Percentiles rank a stretch among this genome's conserved stretches.
phyloP scores from a whole-genome alignment of 805 yeast species.

The Yamadazyma insecticola region DNA sequence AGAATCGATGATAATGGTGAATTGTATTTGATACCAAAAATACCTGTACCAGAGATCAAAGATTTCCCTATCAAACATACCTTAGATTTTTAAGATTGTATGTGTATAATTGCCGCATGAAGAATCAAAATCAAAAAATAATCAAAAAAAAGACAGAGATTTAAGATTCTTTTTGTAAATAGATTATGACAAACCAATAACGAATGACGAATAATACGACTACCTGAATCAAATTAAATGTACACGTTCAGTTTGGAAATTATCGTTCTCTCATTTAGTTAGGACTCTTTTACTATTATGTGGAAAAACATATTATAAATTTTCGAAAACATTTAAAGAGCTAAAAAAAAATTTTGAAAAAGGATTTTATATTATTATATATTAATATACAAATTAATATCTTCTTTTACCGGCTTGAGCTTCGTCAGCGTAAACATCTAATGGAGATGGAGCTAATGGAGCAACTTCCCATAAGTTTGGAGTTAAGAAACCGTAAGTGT shows the following conservation, averaged over 20 bases:
- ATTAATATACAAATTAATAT: conserved; percentile 44
- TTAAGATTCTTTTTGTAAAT: too few species aligned
- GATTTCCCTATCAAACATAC: conserved; percentile 57
- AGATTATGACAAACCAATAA: too few species aligned
- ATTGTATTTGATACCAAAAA: conserved; percentile 70
- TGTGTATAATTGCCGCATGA: too few species aligned
- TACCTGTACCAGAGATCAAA: conserved; percentile 62
- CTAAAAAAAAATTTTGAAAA: conserved; percentile 1
- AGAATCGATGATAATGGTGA: conserved; percentile 87
- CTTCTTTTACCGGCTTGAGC: conserved; percentile 71
- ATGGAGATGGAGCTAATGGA: conserved; percentile 84
- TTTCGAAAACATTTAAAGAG: background rate
- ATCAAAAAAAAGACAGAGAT: too few species aligned
- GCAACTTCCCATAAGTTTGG: conserved; percentile 96
- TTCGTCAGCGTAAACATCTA: conserved; percentile 90
- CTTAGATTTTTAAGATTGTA: conserved; percentile 61
- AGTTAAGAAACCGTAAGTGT: conserved; percentile 99
- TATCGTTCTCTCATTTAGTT: too few species aligned
- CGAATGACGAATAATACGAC: too few species aligned
- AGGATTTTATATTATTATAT: too few species aligned
- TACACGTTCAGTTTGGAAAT: too few species aligned
- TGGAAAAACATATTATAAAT: background rate
- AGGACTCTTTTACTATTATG: too few species aligned
- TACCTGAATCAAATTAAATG: too few species aligned
- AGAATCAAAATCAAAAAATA: too few species aligned